Conservation (phyloP, 2,329 filamentous ascomycete species). For the Davidsoniella eucalypti region DNA sequence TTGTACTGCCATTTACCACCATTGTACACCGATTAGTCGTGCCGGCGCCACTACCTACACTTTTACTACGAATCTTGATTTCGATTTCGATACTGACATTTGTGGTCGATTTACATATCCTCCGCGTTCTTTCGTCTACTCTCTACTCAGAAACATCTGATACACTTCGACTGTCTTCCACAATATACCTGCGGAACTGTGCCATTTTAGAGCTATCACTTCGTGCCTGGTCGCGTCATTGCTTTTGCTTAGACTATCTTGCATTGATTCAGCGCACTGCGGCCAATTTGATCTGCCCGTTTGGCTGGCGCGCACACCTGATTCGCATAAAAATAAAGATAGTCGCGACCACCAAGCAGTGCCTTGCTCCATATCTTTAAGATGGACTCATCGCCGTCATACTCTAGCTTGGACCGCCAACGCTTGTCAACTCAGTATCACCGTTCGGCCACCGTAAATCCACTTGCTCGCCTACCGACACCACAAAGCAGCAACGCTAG, state of each 20-base stretch:
- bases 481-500: conserved; percentile 27
- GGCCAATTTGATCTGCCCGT: neutral
- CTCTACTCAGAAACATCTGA: too few relatives aligned
- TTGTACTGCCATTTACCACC: too few relatives aligned
- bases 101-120: too few relatives aligned
- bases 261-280: conserved; percentile 4
- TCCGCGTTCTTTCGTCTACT: too few relatives aligned
- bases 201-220: too few relatives aligned
- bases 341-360: neutral
- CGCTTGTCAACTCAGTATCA: conserved; percentile 23
- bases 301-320: neutral
- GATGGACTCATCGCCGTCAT: conserved; percentile 22
- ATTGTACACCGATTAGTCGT: too few relatives aligned
- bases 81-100: too few relatives aligned
- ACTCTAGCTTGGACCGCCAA: conserved; percentile 31
- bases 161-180: too few relatives aligned
- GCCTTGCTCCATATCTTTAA: neutral
- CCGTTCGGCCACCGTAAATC: conserved; percentile 8
- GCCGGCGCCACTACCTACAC: too few relatives aligned
- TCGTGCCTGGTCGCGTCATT: neutral
- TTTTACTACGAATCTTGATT: too few relatives aligned
- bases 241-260: neutral
- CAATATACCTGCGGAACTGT: too few relatives aligned
- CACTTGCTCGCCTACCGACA: conserved; percentile 16
- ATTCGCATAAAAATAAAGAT: neutral